phyloP scores from a whole-genome alignment of 179 eudicot genomes.

The Drosera spatulata region DNA sequence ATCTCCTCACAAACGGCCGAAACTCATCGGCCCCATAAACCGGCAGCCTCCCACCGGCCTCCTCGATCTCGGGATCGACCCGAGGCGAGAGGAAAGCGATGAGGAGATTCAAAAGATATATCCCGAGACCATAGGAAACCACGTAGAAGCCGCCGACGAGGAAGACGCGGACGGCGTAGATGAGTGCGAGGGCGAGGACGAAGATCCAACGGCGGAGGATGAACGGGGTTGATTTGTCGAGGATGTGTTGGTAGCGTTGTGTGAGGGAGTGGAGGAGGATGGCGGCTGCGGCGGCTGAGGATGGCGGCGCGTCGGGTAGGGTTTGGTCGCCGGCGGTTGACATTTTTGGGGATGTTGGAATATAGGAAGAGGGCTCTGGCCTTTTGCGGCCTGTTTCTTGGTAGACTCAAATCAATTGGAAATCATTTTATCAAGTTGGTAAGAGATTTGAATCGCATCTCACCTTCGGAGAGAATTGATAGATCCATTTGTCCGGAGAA shows the following conservation, averaged over 20 bases:
- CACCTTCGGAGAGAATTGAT: no score
- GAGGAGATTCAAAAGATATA: conserved; percentile 61
- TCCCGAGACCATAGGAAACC: conserved; percentile 71
- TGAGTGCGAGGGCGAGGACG: conserved; percentile 25
- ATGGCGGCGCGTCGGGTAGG: conserved; percentile 12
- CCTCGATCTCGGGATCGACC: conserved; percentile 58
- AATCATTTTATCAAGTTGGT: no score
- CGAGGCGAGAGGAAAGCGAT: conserved; percentile 83
- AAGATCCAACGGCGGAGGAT: conserved; percentile 67
- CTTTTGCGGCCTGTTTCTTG: no score
- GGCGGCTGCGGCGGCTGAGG: conserved; percentile 21
- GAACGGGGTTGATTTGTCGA: conserved; percentile 67
- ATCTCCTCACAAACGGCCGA: conserved; percentile 84
- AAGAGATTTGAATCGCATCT: no score
- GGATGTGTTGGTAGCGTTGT: conserved; percentile 41
- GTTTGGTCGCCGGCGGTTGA: conserved; percentile 12
- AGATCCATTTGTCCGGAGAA: no score
- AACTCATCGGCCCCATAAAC: conserved; percentile 63
- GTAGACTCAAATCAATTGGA: no score
- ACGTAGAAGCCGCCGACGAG: conserved; percentile 58
- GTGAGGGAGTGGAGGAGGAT: conserved; percentile 27
- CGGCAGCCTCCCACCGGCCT: conserved; percentile 41
- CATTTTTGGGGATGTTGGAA: neutral
- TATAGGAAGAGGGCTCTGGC: no score
- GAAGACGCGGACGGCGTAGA: conserved; percentile 49